These are phyloP conservation scores for Pseudogymnoascus sp. DNA, from an alignment of 2,329 filamentous ascomycete species.

Conservation along the genomic window DNA sequence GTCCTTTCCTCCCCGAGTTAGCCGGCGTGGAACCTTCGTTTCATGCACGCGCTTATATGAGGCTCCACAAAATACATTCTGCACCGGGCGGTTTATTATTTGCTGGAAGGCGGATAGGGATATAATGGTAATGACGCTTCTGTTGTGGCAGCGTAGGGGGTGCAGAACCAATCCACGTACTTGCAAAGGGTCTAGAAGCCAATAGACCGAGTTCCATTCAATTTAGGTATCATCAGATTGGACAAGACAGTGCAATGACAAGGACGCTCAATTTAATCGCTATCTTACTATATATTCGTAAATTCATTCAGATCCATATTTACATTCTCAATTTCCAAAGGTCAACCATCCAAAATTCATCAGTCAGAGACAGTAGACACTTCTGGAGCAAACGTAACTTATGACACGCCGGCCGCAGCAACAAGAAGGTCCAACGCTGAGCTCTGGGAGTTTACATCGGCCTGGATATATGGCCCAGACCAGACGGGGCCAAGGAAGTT, in stretches of 20 bases:
- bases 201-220: background rate
- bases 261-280: background rate
- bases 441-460: constrained; percentile 51
- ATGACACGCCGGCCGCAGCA: constrained; percentile 37
- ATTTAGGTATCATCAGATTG: background rate
- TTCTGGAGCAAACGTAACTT: background rate
- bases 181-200: background rate
- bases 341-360: background rate
- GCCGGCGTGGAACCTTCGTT: background rate
- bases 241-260: background rate
- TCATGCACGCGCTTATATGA: background rate
- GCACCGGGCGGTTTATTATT: background rate
- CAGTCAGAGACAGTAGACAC: background rate
- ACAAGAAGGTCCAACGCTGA: constrained; percentile 59
- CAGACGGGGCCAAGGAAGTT: constrained; percentile 54
- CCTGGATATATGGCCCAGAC: constrained; percentile 49
- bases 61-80: background rate
- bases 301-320: background rate
- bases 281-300: background rate
- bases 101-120: background rate
- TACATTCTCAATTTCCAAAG: background rate
- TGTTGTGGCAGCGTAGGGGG: background rate
- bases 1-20: background rate
- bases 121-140: background rate
- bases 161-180: background rate